A percentile compares a stretch with the other conserved stretches of the same genome.
These are phyloP conservation scores for Stenogyne calaminthoides DNA, from an alignment of 305 asterid species.

Conservation along the genomic window DNA sequence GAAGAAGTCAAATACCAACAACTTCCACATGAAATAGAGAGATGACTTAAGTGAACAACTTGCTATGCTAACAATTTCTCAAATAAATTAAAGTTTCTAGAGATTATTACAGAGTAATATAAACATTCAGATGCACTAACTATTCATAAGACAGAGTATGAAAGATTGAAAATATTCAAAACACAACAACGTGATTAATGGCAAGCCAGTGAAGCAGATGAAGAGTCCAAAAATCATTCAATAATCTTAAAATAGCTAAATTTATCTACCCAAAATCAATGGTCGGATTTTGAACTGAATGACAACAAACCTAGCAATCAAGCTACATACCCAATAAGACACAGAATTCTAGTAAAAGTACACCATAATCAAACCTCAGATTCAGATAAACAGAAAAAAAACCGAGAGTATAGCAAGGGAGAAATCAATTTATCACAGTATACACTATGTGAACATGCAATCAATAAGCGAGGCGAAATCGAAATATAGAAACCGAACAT, in stretches of 20 bases:
- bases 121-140: not conserved
- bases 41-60: not conserved
- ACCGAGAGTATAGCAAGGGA: not conserved
- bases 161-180: not conserved
- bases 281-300: not conserved
- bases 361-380: not conserved
- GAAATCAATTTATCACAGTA: not conserved
- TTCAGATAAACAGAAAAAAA: not conserved
- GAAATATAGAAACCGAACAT: not conserved
- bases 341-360: not conserved
- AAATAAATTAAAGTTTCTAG: not conserved
- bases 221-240: not conserved
- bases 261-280: not conserved
- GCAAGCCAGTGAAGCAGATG: conserved; percentile 8
- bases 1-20: conserved; percentile 8
- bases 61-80: not conserved
- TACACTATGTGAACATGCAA: not conserved
- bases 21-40: conserved; percentile 20
- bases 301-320: not conserved
- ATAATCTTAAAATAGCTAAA: not conserved
- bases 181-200: not conserved
- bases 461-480: conserved; percentile 14
- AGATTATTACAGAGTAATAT: not conserved
- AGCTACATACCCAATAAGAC: not conserved
- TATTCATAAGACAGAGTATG: not conserved